These are phyloP conservation scores for Cercis canadensis DNA, from an alignment of 306 rosid species.

Conservation along the genomic window DNA sequence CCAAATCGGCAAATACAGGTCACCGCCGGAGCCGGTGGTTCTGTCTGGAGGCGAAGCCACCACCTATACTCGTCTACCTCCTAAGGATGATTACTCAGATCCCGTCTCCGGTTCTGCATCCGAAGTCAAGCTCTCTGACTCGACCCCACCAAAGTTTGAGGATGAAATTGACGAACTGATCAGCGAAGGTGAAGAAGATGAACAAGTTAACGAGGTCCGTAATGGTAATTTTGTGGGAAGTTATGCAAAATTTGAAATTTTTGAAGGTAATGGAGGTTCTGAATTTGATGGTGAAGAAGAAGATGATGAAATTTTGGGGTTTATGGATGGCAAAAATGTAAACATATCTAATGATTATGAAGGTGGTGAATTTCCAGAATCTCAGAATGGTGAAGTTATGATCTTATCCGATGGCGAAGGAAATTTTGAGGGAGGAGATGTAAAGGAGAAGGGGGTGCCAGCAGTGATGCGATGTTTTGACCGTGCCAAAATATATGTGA, in stretches of 20 bases:
- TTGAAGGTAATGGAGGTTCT: slow-evolving; percentile 42
- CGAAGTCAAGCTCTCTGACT: slow-evolving; percentile 79
- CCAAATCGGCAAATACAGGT: slow-evolving; percentile 25
- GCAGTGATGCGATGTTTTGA: slow-evolving; percentile 97
- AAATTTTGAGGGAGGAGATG: slow-evolving; percentile 35
- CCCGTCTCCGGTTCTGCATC: slow-evolving; percentile 40
- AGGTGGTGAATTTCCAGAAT: slow-evolving; percentile 22
- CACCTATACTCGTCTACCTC: slow-evolving; percentile 86
- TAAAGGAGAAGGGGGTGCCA: slow-evolving; percentile 88
- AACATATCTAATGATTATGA: neutral
- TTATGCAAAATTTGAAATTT: slow-evolving; percentile 36
- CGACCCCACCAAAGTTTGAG: slow-evolving; percentile 42
- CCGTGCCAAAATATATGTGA: slow-evolving; percentile 74
- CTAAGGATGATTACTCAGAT: slow-evolving; percentile 66
- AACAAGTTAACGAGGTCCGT: slow-evolving; percentile 4
- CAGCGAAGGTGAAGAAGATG: slow-evolving; percentile 35
- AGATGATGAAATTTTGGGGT: slow-evolving; percentile 20
- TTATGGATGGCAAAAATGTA: slow-evolving; percentile 27
- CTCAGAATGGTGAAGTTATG: slow-evolving; percentile 21
- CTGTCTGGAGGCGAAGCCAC: slow-evolving; percentile 76
- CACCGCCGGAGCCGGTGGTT: slow-evolving; percentile 43
- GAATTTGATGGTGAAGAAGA: slow-evolving; percentile 47
- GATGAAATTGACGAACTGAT: slow-evolving; percentile 36
- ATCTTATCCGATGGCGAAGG: slow-evolving; percentile 22
- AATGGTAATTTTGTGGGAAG: slow-evolving; percentile 26